These are phyloP conservation scores for Cunninghamia lanceolata DNA, from an alignment of 75 land plant species.

Conservation along the genomic window DNA sequence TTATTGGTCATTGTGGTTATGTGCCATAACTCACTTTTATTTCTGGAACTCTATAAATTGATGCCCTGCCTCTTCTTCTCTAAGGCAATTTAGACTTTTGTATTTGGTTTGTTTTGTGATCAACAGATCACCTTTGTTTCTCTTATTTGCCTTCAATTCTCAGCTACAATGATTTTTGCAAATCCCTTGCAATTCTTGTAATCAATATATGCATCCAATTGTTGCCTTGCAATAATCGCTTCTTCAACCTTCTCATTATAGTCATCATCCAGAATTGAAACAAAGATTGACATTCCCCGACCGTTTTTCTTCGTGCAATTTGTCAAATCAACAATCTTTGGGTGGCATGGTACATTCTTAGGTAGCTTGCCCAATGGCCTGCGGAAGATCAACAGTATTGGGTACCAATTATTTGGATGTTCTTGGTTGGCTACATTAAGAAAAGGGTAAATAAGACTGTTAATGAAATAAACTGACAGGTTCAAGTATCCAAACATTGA, in stretches of 20 bases:
- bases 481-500: background rate
- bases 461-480: background rate
- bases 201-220: slow-evolving; percentile 81
- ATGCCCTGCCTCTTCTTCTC: no score
- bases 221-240: slow-evolving; percentile 74
- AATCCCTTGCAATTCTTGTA: slow-evolving; percentile 98
- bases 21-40: no score
- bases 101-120: no score
- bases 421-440: slow-evolving; percentile 85
- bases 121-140: no score
- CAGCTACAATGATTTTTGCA: slow-evolving; percentile 95
- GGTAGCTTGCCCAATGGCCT: slow-evolving; percentile 99
- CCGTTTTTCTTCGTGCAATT: slow-evolving; percentile 99
- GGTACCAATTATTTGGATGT: slow-evolving; percentile 99
- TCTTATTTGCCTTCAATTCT: no score
- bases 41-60: no score
- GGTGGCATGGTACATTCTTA: slow-evolving; percentile 96
- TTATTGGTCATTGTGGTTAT: no score
- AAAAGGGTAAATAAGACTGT: background rate
- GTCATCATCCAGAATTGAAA: slow-evolving; percentile 94
- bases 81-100: no score
- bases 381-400: slow-evolving; percentile 94
- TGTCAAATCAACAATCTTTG: slow-evolving; percentile 98
- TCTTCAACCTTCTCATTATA: slow-evolving; percentile 91
- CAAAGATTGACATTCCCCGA: slow-evolving; percentile 97